Evolutionary conservation across 2,329 filamentous ascomycete genomes (phyloP), one percentile per base, ranked within the genome.

Genomic region (Cercospora berteroae): DNA sequence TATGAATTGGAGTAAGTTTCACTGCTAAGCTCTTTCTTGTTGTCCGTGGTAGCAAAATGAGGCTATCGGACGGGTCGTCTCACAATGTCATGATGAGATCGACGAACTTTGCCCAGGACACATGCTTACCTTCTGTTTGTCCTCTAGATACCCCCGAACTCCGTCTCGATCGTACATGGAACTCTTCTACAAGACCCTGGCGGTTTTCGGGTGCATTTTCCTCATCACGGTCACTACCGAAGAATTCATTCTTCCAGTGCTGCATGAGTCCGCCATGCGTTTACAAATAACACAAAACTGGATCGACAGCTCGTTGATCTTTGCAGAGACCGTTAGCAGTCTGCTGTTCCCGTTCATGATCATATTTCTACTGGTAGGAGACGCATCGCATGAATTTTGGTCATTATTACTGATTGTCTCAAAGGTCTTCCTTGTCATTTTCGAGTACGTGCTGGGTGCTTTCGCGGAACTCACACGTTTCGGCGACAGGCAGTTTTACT

Each of bases 311-410:
- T 84, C 88, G 2, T 86, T 99, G 67, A 89, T 97, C 71, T 85
- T 99, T 25, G 88, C 91, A 29, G 95, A 98, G 83, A 93, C 91
- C 13, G 94, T 97, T 76, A 94, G 91, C 66, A 89, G 92, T 84
- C 87, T 99, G 18, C 86, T 99, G 23, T 98, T 97, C 80, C 95
- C 95, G 3, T 99, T 98, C 80, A 97, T 97, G 92, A 86, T 98
- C 69, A 96, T 90, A 4, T 96, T 98, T 78, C 83, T 98, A 4
- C 88, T 98, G 58, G 94, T 42, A n/a, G 16, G 16, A n/a, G 16
- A 42, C 36, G 36, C 36, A 42, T 42, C 36, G 36, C 36, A 42
- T n/a, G 36, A 42, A 42, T n/a, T n/a, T 9, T 42, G 16, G 36
- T 42, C 36, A 16, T 42, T 5, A 6, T 8, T 42, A 42, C 36